Percentiles rank a stretch among this genome's conserved stretches.
phyloP scores from a whole-genome alignment of 495 filamentous ascomycete species.

The Penicillium pancosmium region DNA sequence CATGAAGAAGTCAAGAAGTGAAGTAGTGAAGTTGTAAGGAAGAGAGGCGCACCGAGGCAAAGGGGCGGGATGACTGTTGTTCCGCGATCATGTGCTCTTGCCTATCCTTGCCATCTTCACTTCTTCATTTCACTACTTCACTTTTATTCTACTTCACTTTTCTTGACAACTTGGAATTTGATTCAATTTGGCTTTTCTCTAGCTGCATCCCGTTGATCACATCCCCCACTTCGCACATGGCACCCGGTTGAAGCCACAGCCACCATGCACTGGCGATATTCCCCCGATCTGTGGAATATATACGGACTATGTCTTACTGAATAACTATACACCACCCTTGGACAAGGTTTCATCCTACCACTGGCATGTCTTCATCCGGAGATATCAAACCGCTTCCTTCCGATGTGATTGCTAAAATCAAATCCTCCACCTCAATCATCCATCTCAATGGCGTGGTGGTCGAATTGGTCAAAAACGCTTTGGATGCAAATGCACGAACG shows the following conservation, averaged over 20 bases:
- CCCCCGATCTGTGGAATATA: conserved; percentile 10
- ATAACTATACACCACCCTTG: conserved; percentile 2
- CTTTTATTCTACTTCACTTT: background rate
- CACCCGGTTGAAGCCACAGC: background rate
- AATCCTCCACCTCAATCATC: conserved; percentile 78
- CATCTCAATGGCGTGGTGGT: conserved; percentile 72
- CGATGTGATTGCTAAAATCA: conserved; percentile 81
- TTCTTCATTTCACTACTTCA: too few relatives aligned
- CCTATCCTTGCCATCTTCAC: conserved; percentile 14
- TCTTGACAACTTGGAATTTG: too few relatives aligned
- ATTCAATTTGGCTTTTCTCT: too few relatives aligned
- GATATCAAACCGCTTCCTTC: conserved; percentile 71
- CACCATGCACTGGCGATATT: conserved; percentile 3
- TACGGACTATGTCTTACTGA: conserved; percentile 16
- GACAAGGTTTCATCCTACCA: background rate
- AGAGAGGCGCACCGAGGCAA: conserved; percentile 18
- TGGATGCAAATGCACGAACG: conserved; percentile 77
- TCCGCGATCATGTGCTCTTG: conserved; percentile 35
- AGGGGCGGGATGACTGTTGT: conserved; percentile 31
- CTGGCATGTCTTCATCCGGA: conserved; percentile 24
- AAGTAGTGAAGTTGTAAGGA: too few relatives aligned
- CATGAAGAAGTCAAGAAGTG: background rate
- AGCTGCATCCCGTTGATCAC: too few relatives aligned
- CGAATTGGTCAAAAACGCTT: conserved; percentile 80
- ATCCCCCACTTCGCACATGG: too few relatives aligned